Percentiles rank a stretch among this genome's conserved stretches.
Conservation (phyloP, 768 basidiomycete species). For the Podaxis carcinomalis region DNA sequence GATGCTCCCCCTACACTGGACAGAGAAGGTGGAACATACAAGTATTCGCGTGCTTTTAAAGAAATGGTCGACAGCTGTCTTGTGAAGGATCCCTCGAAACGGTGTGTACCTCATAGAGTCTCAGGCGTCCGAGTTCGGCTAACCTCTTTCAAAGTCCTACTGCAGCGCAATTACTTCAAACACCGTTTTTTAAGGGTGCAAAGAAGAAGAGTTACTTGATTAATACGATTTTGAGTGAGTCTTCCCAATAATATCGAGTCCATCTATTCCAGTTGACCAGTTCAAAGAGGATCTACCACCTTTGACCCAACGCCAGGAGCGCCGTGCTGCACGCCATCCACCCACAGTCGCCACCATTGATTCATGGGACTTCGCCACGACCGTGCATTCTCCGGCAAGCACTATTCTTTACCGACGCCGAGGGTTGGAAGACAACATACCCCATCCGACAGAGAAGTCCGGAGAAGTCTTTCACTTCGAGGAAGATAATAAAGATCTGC, state of each 20-base stretch:
- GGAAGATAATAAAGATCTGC: neutral
- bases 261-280: neutral
- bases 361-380: slow-evolving; percentile 77
- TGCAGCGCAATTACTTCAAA: slow-evolving; percentile 71
- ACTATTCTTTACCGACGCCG: slow-evolving; percentile 24
- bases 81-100: slow-evolving; percentile 74
- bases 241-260: neutral
- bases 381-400: slow-evolving; percentile 33
- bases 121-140: neutral
- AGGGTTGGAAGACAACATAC: slow-evolving; percentile 10
- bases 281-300: slow-evolving; percentile 63
- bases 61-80: slow-evolving; percentile 83
- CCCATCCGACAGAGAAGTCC: neutral
- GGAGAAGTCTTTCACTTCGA: neutral
- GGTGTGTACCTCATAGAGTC: slow-evolving; percentile 37
- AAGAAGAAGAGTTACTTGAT: slow-evolving; percentile 81
- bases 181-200: slow-evolving; percentile 72
- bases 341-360: slow-evolving; percentile 50
- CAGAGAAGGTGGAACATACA: slow-evolving; percentile 63
- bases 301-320: slow-evolving; percentile 68
- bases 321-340: slow-evolving; percentile 37
- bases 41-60: slow-evolving; percentile 78
- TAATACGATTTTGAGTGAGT: slow-evolving; percentile 61
- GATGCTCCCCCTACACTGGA: slow-evolving; percentile 77
- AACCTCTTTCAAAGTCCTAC: slow-evolving; percentile 50